Evolutionary conservation across 495 filamentous ascomycete species (phyloP).

Genomic region (Aspergillus avenaceus): DNA sequence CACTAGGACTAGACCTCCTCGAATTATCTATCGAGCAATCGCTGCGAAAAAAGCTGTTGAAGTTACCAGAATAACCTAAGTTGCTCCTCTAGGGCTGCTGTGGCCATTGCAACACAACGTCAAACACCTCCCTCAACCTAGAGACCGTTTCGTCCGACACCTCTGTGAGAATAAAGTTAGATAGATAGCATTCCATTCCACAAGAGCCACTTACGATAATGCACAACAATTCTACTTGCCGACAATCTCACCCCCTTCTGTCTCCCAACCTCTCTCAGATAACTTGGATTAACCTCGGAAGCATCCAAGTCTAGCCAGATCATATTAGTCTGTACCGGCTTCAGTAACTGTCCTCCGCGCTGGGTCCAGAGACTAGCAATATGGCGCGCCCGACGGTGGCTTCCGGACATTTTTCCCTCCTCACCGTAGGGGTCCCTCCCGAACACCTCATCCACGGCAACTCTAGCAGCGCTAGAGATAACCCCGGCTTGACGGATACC

Average conservation of each 20-base stretch:
- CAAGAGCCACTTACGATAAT: constrained; percentile 23
- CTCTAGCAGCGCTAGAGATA: constrained; percentile 26
- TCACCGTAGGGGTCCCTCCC: constrained; percentile 45
- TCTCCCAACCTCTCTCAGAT: constrained; percentile 15
- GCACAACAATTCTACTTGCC: constrained; percentile 19
- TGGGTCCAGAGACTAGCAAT: constrained; percentile 53
- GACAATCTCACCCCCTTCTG: constrained; percentile 16
- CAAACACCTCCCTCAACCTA: no score
- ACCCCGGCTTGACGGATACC: constrained; percentile 60
- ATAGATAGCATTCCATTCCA: no score
- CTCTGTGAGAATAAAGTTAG: no score
- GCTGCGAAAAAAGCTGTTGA: no score
- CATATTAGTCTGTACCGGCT: constrained; percentile 68
- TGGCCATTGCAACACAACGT: no score
- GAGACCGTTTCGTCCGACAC: no score
- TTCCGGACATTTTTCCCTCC: constrained; percentile 51
- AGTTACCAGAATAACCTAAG: no score
- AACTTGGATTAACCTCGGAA: constrained; percentile 6
- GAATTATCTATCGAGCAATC: no score
- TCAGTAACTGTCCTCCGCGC: constrained; percentile 20
- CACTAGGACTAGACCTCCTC: no score
- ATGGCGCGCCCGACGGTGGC: constrained; percentile 54
- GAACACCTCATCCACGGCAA: constrained; percentile 45
- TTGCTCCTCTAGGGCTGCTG: no score
- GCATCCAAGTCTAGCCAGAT: constrained; percentile 69